Conservation (phyloP, 257 asterid genomes). For the Lantana camara region DNA sequence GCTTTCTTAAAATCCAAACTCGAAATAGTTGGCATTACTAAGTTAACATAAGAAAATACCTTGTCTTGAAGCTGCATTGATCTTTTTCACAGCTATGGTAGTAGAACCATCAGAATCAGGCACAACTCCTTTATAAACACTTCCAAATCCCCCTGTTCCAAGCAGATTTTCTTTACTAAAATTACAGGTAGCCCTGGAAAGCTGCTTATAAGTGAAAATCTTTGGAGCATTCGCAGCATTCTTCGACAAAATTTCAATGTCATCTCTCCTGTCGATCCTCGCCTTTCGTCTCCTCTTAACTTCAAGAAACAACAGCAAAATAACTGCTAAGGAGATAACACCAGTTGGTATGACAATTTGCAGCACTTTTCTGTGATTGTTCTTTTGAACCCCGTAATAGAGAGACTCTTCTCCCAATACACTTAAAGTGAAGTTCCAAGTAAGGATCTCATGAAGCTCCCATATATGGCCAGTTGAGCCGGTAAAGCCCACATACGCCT, state of each 20-base stretch:
- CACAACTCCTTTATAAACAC: constrained; percentile 60
- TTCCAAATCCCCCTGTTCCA: constrained; percentile 73
- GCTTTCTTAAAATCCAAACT: neutral
- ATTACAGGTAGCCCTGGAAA: constrained; percentile 52
- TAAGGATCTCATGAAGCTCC: constrained; percentile 57
- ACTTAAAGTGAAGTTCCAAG: constrained; percentile 59
- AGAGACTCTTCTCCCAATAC: constrained; percentile 43
- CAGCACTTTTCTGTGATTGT: constrained; percentile 25
- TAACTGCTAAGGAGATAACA: constrained; percentile 14
- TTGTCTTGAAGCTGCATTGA: constrained; percentile 66
- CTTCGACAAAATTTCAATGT: constrained; percentile 49
- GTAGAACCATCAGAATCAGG: constrained; percentile 29
- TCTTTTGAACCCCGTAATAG: constrained; percentile 24
- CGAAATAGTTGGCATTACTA: neutral
- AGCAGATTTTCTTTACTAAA: constrained; percentile 57
- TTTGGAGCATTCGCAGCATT: constrained; percentile 61
- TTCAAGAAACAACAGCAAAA: no score
- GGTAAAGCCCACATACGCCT: constrained; percentile 59
- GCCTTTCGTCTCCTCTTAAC: constrained; percentile 32
- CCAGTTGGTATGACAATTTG: constrained; percentile 39
- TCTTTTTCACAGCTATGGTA: constrained; percentile 60
- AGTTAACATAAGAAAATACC: no score
- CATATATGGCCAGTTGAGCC: constrained; percentile 57
- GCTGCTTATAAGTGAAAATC: constrained; percentile 53
- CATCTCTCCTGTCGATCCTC: constrained; percentile 30